Evolutionary conservation across 768 basidiomycete genomes (phyloP), one percentile per base, ranked within the genome.

Genomic region (Russula vinacea): DNA sequence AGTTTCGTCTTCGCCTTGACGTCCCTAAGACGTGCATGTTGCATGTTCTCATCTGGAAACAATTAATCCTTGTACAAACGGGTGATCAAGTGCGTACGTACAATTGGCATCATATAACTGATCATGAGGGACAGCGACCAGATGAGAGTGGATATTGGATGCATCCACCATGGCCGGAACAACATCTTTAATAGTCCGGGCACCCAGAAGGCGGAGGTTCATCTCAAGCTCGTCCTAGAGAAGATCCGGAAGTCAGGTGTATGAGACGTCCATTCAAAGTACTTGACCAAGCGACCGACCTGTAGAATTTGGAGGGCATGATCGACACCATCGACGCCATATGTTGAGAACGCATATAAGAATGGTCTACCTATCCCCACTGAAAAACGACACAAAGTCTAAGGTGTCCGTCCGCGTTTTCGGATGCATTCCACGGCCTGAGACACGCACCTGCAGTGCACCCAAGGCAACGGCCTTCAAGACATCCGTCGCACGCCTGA

Each of bases 211-310:
- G 17, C 95, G 88, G 84, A 98, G 83, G 76, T 96, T 94, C 96
- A 98, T 98, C 79, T 95, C 92, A 70, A 99, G 93, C 74, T 99
- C 96, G 69, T 95, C 92, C 93, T 98, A 71, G 10, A 58, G 7
- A 29, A 19, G 44, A 44, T 52, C 8, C 44, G 9, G 37, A 67
- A 14, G 69, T 62, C 29, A 58, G 62, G 33, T 6, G 2, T 17
- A 42, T 11, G 26, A 37, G 19, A 19, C 19, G 22, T 60, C 49
- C 37, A n/a, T 59, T 40, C 37, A 19, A 35, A 4, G 29, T 26
- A 9, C 52, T 33, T 42, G 14, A 9, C 16, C n/a, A 2, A 71
- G 83, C 29, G 3, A 71, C 83, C 57, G 70, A 89, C 91, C 67
- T 82, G 81, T 52, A 95, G 74, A 56, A 96, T 91, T 69, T 90